Percentiles rank a stretch among this genome's conserved stretches.
These are phyloP conservation scores for Auriscalpium vulgare DNA, from an alignment of 768 basidiomycete species.

Conservation along the genomic window DNA sequence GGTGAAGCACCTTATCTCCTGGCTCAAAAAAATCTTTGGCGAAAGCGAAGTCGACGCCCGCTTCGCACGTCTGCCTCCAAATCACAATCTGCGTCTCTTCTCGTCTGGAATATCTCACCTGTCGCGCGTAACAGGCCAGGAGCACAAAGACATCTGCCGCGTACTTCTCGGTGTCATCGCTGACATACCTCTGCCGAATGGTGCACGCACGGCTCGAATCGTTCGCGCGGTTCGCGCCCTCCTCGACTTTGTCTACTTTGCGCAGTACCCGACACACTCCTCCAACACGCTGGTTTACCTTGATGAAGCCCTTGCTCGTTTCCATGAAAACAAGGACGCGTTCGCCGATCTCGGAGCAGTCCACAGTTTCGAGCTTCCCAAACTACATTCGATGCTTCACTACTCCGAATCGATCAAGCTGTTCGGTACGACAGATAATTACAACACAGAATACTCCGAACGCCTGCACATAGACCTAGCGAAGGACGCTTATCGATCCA, in stretches of 20 bases:
- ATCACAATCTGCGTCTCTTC: slow-evolving; percentile 26
- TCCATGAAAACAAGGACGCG: neutral
- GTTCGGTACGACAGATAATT: neutral
- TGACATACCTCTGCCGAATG: neutral
- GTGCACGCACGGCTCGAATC: neutral
- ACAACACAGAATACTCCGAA: neutral
- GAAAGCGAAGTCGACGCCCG: slow-evolving; percentile 26
- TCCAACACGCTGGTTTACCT: neutral
- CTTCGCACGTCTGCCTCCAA: slow-evolving; percentile 22
- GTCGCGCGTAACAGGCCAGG: slow-evolving; percentile 32
- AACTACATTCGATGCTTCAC: neutral
- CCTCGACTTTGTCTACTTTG: neutral
- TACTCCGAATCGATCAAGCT: neutral
- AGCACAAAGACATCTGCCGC: slow-evolving; percentile 28
- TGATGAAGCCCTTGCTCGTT: neutral
- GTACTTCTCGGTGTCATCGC: neutral
- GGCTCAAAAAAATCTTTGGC: slow-evolving; percentile 1
- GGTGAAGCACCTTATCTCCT: neutral
- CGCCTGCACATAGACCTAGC: neutral
- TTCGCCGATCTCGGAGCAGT: neutral
- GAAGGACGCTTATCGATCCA: neutral
- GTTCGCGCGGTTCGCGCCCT: neutral
- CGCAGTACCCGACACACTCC: neutral
- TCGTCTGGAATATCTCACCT: slow-evolving; percentile 25
- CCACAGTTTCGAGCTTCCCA: neutral